Evolutionary conservation across 371 early-diverging fungal genomes (phyloP), one percentile per base, ranked within the genome.

Genomic region (Mortierella polycephala): DNA sequence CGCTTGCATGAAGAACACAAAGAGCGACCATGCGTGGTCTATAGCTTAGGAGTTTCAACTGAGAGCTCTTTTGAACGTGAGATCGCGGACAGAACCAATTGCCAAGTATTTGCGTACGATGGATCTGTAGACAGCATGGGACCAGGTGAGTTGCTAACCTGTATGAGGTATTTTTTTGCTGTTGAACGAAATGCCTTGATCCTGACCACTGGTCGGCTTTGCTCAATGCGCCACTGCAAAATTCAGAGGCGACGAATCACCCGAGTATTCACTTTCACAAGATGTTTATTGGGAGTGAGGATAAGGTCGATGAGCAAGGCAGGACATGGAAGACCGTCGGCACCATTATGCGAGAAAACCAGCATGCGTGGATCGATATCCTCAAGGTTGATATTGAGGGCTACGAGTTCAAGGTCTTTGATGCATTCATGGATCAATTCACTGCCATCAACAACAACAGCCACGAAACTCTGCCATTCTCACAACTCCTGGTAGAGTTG

Each of bases 311-410:
- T 41, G 62, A 39, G 5, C 8, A 51, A 30, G 30, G 30, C 40
- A 20, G 53, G 3, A 20, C 37, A 23, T 42, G 41, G 62, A 62
- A 42, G 42, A 52, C 44, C 14, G 18, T 62, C 14, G 6, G 18
- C 7, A 52, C 44, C 18, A 5, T 62, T 42, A 62, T 62, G 62
- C 12, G 40, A 14, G 62, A 62, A 12, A 20, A 41, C 13, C 42
- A 23, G 2, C 62, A 53, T 20, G 41, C 37, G 11, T 53, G 62
- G 62, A 42, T 62, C 54, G 62, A 62, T 62, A 51, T 62, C 21
- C 50, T 62, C n/a, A 62, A 23, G 62, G 53, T 51, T 7, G 52
- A 62, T 42, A 13, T 62, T 53, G 62, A 41, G 10, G 62, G 54
- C n/a, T 5, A 14, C 42, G 62, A 62, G 41, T 42, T 41, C 51